Conservation (phyloP, 768 basidiomycete genomes). For the Roridomyces roridus region DNA sequence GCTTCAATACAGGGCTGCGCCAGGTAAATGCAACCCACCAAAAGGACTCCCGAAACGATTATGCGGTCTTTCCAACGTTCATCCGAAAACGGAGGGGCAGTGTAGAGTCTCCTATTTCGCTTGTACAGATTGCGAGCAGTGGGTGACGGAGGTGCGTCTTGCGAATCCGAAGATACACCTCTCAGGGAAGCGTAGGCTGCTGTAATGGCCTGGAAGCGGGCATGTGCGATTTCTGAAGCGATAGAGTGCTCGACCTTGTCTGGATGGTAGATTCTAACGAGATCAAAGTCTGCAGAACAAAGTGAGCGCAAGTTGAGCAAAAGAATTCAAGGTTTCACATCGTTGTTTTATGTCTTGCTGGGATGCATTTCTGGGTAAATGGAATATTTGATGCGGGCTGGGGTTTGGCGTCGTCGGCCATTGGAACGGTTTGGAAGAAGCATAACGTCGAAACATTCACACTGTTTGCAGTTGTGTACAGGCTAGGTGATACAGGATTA, state of each 20-base stretch:
- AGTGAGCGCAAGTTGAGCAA: slow-evolving; percentile 1
- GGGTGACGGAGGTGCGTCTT: slow-evolving; percentile 37
- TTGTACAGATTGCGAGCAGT: slow-evolving; percentile 50
- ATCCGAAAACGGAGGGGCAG: slow-evolving; percentile 49
- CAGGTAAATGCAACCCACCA: slow-evolving; percentile 44
- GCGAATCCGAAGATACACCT: slow-evolving; percentile 40
- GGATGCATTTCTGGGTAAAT: slow-evolving; percentile 58
- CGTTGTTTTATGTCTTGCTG: slow-evolving; percentile 61
- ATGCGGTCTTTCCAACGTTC: slow-evolving; percentile 73
- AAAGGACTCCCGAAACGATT: slow-evolving; percentile 58
- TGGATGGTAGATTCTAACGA: slow-evolving; percentile 81
- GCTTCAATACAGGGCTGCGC: neutral
- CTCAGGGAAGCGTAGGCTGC: slow-evolving; percentile 71
- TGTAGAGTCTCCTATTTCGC: slow-evolving; percentile 51
- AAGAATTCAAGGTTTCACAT: slow-evolving; percentile 45
- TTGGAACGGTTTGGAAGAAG: slow-evolving; percentile 36
- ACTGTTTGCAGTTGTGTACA: slow-evolving; percentile 2
- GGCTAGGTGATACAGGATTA: slow-evolving; percentile 21
- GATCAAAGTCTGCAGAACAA: slow-evolving; percentile 67
- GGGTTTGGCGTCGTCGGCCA: slow-evolving; percentile 58
- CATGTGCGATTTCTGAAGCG: slow-evolving; percentile 58
- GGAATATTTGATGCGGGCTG: slow-evolving; percentile 69
- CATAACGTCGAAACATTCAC: slow-evolving; percentile 12
- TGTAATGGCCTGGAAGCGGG: slow-evolving; percentile 72
- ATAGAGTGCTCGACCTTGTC: slow-evolving; percentile 56